phyloP scores from a whole-genome alignment of 169 alveolate species.

The Amoebophrya sp. region DNA sequence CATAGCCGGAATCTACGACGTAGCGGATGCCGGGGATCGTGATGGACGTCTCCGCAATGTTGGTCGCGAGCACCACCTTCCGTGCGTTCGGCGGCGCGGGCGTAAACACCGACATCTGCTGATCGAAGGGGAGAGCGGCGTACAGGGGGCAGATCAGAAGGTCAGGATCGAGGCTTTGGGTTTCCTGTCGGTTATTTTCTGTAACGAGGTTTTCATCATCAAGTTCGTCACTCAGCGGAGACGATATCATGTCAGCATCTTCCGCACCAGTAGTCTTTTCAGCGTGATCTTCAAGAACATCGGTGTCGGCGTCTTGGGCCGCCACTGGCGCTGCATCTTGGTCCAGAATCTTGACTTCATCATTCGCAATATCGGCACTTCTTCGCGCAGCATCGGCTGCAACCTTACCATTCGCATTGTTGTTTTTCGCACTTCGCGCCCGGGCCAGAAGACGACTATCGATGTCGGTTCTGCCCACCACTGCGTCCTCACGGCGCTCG shows the following conservation, averaged over 20 bases:
- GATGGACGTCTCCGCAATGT: conserved; percentile 84
- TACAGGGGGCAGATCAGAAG: conserved; percentile 80
- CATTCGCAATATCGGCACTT: neutral
- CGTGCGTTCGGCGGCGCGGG: conserved; percentile 94
- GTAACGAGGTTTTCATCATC: too few species aligned
- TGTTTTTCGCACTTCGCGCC: neutral
- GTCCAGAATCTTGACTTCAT: neutral
- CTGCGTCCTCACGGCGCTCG: neutral
- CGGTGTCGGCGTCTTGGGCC: neutral
- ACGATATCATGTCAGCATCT: neutral
- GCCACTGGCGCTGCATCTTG: neutral
- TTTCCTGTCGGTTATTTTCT: too few species aligned
- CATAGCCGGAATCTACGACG: conserved; percentile 76
- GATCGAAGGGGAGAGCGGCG: conserved; percentile 91
- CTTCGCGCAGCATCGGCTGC: too few species aligned
- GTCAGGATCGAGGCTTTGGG: neutral
- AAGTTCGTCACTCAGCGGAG: too few species aligned
- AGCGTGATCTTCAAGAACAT: too few species aligned
- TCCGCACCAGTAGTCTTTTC: too few species aligned
- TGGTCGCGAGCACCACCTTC: conserved; percentile 76
- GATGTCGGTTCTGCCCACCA: neutral
- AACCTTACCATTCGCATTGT: neutral
- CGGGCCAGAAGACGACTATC: neutral
- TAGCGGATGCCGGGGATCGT: conserved; percentile 73
- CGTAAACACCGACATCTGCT: conserved; percentile 87